Percentiles rank a stretch among this genome's conserved stretches.
These are phyloP conservation scores for Erythrophleum fordii DNA, from an alignment of 306 rosid genomes.

Conservation along the genomic window DNA sequence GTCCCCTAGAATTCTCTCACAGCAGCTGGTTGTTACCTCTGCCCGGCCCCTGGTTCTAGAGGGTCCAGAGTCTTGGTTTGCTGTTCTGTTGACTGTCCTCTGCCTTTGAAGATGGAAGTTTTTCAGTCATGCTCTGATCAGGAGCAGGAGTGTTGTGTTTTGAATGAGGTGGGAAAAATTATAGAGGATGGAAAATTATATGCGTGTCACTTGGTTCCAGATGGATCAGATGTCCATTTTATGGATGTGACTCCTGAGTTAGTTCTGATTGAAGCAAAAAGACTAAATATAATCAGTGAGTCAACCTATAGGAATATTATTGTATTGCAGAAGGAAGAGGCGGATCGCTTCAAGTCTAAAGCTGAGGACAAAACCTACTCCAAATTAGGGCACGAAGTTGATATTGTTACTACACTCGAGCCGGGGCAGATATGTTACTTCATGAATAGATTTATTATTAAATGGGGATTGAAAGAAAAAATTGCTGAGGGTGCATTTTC, in stretches of 20 bases:
- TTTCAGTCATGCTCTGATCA: slow-evolving; percentile 37
- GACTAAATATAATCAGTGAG: slow-evolving; percentile 64
- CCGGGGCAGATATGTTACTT: slow-evolving; percentile 64
- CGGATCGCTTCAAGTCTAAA: slow-evolving; percentile 65
- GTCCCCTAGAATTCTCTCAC: slow-evolving; percentile 76
- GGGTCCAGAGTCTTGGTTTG: slow-evolving; percentile 78
- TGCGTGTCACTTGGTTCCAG: slow-evolving; percentile 48
- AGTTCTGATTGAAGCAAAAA: slow-evolving; percentile 73
- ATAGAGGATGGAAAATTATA: slow-evolving; percentile 58
- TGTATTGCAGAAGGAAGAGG: slow-evolving; percentile 69
- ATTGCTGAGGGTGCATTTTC: slow-evolving; percentile 38
- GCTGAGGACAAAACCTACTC: slow-evolving; percentile 42
- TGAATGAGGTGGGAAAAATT: slow-evolving; percentile 53
- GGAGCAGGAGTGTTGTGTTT: slow-evolving; percentile 38
- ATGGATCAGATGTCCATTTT: slow-evolving; percentile 74
- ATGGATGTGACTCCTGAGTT: slow-evolving; percentile 59
- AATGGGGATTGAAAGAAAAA: slow-evolving; percentile 61
- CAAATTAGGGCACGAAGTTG: slow-evolving; percentile 45
- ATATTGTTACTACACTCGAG: slow-evolving; percentile 48
- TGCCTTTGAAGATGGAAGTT: slow-evolving; percentile 61
- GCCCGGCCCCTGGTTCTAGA: slow-evolving; percentile 88
- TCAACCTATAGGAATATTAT: slow-evolving; percentile 58
- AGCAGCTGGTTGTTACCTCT: slow-evolving; percentile 91
- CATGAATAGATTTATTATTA: slow-evolving; percentile 79
- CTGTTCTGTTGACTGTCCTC: slow-evolving; percentile 66